Conservation (phyloP, 805 yeast genomes). For the Wickerhamomyces mucosus region DNA sequence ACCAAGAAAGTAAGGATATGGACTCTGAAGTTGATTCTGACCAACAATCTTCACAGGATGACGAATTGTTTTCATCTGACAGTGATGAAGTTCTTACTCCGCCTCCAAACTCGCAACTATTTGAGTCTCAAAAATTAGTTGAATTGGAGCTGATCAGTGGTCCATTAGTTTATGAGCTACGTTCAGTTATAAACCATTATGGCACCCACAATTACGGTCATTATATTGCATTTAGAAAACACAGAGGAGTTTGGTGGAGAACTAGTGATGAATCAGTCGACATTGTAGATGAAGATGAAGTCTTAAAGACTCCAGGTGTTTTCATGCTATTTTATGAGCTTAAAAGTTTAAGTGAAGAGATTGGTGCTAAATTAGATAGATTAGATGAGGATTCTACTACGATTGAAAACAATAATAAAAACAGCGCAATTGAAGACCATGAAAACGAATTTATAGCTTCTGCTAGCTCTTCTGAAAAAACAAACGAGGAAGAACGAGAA, state of each 20-base stretch:
- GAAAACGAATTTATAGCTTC: too few species aligned
- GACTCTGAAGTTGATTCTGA: slow-evolving; percentile 6
- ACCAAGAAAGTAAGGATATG: slow-evolving; percentile 2
- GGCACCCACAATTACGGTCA: slow-evolving; percentile 99
- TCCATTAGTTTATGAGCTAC: slow-evolving; percentile 54
- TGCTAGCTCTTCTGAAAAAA: too few species aligned
- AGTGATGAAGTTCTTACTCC: slow-evolving; percentile 4
- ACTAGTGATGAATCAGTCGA: slow-evolving; percentile 85
- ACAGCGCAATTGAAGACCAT: background rate
- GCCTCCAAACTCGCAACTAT: slow-evolving; percentile 1
- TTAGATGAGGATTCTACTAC: slow-evolving; percentile 2
- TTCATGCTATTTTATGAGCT: slow-evolving; percentile 87
- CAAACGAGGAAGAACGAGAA: background rate
- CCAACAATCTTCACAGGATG: slow-evolving; percentile 7
- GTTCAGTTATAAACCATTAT: slow-evolving; percentile 84
- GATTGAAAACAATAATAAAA: background rate
- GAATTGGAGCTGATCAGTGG: slow-evolving; percentile 22
- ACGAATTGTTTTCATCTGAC: slow-evolving; percentile 1
- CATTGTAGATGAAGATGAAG: slow-evolving; percentile 73
- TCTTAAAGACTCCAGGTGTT: slow-evolving; percentile 72
- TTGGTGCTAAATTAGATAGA: slow-evolving; percentile 10
- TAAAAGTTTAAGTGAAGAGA: slow-evolving; percentile 25
- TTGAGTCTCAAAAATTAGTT: slow-evolving; percentile 6
- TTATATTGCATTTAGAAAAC: slow-evolving; percentile 78
- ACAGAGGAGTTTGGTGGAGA: slow-evolving; percentile 90